Percentiles rank a stretch among this genome's conserved stretches.
Evolutionary conservation across 2,329 filamentous ascomycete species (phyloP).

Genomic region (Hypoxylon sp.): DNA sequence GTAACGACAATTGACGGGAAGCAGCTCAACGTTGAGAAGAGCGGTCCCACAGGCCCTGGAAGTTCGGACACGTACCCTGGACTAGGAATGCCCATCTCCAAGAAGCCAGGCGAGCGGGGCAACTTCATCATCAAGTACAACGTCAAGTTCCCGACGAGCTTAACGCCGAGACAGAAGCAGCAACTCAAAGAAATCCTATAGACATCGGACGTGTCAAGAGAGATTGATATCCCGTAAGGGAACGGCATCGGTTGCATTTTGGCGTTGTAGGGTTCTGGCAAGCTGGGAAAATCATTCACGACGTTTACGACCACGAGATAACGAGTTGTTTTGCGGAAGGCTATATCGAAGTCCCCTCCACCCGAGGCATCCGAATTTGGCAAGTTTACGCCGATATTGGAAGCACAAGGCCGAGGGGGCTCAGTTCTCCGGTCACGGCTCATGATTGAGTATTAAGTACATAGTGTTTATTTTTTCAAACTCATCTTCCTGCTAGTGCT

Average conservation of each 20-base stretch:
- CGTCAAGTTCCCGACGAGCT: slow-evolving; percentile 87
- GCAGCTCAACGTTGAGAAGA: slow-evolving; percentile 82
- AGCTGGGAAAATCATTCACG: slow-evolving; percentile 28
- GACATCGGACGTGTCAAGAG: not conserved
- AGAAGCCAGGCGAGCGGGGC: slow-evolving; percentile 86
- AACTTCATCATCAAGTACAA: slow-evolving; percentile 92
- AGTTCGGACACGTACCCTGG: slow-evolving; percentile 85
- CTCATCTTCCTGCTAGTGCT: not conserved
- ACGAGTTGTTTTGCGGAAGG: slow-evolving; percentile 23
- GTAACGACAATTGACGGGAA: slow-evolving; percentile 94
- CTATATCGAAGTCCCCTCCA: slow-evolving; percentile 12
- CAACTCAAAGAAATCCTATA: slow-evolving; percentile 84
- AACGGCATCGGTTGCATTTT: slow-evolving; percentile 24
- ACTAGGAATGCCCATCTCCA: slow-evolving; percentile 94
- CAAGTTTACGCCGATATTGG: slow-evolving; percentile 1
- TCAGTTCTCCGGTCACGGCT: not conserved
- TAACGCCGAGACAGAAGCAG: slow-evolving; percentile 85
- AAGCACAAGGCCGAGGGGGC: slow-evolving; percentile 17
- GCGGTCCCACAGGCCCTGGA: slow-evolving; percentile 87
- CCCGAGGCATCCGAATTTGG: slow-evolving; percentile 10
- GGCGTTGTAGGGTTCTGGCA: slow-evolving; percentile 38
- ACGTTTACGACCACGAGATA: slow-evolving; percentile 35
- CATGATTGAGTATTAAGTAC: slow-evolving; percentile 24
- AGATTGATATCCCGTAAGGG: slow-evolving; percentile 19
- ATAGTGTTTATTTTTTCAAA: not conserved